Evolutionary conservation across 768 basidiomycete species (phyloP).

Genomic region (Grammothele lineata): DNA sequence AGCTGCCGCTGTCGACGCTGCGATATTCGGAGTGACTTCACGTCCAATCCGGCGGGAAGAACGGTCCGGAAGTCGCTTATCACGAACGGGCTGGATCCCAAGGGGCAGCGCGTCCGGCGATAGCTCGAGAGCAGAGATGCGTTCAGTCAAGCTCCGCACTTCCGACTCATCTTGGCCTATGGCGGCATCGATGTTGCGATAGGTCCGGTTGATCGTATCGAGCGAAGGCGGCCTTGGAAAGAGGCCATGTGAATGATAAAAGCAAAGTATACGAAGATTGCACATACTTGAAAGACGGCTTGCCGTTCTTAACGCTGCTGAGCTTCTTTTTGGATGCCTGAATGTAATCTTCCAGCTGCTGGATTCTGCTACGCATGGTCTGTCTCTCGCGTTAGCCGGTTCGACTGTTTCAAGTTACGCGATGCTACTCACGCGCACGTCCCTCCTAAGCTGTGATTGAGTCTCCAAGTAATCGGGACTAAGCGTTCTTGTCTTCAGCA

Average conservation of each 20-base stretch:
- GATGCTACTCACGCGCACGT: constrained; percentile 66
- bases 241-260: not conserved
- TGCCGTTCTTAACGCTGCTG: constrained; percentile 55
- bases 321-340: constrained; percentile 67
- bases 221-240: constrained; percentile 73
- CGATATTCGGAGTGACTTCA: constrained; percentile 54
- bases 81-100: constrained; percentile 27
- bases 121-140: constrained; percentile 49
- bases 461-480: constrained; percentile 86
- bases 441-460: constrained; percentile 69
- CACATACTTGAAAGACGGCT: constrained; percentile 59
- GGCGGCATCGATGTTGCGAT: constrained; percentile 77
- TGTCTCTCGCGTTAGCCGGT: too few species aligned
- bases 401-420: too few species aligned
- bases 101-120: constrained; percentile 10
- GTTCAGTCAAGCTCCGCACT: constrained; percentile 45
- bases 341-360: constrained; percentile 76
- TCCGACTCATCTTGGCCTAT: constrained; percentile 59
- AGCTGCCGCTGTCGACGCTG: constrained; percentile 73
- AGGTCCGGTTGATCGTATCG: constrained; percentile 80
- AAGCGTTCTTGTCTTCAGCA: constrained; percentile 35
- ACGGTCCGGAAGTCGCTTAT: constrained; percentile 24
- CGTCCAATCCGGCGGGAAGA: constrained; percentile 10
- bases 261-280: too few species aligned
- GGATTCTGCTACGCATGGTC: constrained; percentile 68